Base-by-base conservation (phyloP, 2,329 filamentous ascomycete species). In the Diaporthe sp. region DNA sequence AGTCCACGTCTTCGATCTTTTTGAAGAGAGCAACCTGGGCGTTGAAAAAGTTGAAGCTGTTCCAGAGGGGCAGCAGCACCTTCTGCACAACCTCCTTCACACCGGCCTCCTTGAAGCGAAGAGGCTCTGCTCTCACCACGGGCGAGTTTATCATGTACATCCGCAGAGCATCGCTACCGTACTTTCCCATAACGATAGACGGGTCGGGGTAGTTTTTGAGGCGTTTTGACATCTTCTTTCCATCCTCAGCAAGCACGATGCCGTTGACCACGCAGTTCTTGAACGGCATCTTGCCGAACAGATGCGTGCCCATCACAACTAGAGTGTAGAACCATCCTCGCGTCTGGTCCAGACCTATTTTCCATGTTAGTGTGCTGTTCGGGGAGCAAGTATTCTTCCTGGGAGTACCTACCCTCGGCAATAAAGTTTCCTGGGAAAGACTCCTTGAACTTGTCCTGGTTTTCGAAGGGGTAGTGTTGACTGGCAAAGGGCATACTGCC, bases 211-310 rank as follows among this genome's bases (percentile, higher is more conserved):
- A 98, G 84, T 98, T 98, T 86, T 98, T 97, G 73, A 98, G 88
- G 71, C 96, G 92, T 85, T 98, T 98, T 9, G 95, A 98, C 96
- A 98, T 98, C 88, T 98, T 98, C 88, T 98, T 98, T 72, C 96
- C 96, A 80, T 98, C 95, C 82, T 97, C 95, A 0, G 96, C 96
- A 53, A 98, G 89, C 6, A 98, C 95, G 76, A 98, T 97, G 66
- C 96, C 96, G 81, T 97, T 98, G 76, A 98, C 95, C n/a, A 98
- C 94, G 79, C 95, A 97, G 82, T 98, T 98, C 85, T 97, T 92
- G 88, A 98, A 98, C 0, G 96, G 95, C 2, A 95, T 91, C 47
- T 91, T 90, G 56, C 94, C 94, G 79, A 97, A 97, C 5, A 98
- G 88, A 81, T 97, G 94, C 10, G 94, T 97, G 44, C 96, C 96